Base-by-base conservation (phyloP, 371 early-diverging fungal species). In the Rhizopus sp. region DNA sequence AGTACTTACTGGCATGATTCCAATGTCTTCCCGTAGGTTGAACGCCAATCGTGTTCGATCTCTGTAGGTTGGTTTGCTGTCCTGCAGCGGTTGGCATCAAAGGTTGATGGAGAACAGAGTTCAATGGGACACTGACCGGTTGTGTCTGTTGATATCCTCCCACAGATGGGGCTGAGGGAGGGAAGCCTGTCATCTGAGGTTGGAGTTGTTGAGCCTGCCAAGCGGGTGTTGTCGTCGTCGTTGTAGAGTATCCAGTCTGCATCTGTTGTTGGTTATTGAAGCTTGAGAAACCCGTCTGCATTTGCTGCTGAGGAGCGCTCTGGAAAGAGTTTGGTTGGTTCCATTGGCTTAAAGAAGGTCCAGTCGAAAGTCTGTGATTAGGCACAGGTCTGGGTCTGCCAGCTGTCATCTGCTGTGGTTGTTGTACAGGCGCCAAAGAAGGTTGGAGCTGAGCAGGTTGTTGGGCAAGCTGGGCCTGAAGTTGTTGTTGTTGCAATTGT, bases 21-120 rank as follows among this genome's bases (percentile, higher is more conserved):
- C 81, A 83, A 60, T 70, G 75, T 50, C 82, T 77, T 45, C 81
- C 83, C 7, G 83, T 83, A 30, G 74, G 62, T 52, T 83, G 83
- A 15, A 59, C 56, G 41, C 58, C 59, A 42, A 76, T 55, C 2
- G 62, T 59, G 30, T 60, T 50, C 16, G 60, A 29, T 57, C 63
- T 56, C 54, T 51, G 56, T 47, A 61, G 51, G 4, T 53, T 57
- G 50, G 46, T 15, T 53, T 58, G 60, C 60, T 69, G 70, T 42
- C 63, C 60, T 29, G 66, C 66, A 62, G 71, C 59, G 29, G 67
- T 10, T 13, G 64, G 64, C 2, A 55, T 3, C 1, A 69, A 39
- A 40, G 71, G 56, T 50, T 45, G 64, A 32, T 56, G 63, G n/a
- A 66, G 47, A 38, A 57, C 50, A 15, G 55, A 61, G 8, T 60